These are phyloP conservation scores for Apiospora malaysiana DNA, from an alignment of 2,329 filamentous ascomycete species.

Conservation along the genomic window DNA sequence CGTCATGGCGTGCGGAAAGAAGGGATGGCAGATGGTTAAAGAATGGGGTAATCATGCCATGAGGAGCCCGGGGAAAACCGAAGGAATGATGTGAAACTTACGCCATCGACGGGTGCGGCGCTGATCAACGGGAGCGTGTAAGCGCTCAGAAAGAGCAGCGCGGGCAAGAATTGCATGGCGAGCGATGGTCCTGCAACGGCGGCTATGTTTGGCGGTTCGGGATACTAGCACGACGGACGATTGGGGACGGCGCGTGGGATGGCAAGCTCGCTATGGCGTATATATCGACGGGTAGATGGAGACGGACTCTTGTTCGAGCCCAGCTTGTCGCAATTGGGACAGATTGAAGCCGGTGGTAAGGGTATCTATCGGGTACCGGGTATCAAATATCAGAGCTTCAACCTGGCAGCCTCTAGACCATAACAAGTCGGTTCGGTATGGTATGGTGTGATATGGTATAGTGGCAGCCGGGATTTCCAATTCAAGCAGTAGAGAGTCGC, in stretches of 20 bases:
- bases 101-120: constrained; percentile 19
- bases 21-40: background rate
- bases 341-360: constrained; percentile 13
- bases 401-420: constrained; percentile 11
- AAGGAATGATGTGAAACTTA: constrained; percentile 20
- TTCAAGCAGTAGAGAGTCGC: background rate
- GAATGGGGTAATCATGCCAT: background rate
- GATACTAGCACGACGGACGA: background rate
- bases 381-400: background rate
- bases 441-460: background rate
- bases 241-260: background rate
- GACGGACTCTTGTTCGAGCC: constrained; percentile 9
- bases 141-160: constrained; percentile 18
- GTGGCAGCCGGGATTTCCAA: background rate
- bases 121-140: constrained; percentile 4
- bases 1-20: constrained; percentile 1
- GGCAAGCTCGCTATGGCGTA: background rate
- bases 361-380: too few species aligned
- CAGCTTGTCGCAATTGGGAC: background rate
- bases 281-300: background rate
- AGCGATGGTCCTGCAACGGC: background rate
- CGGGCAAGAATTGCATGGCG: constrained; percentile 17
- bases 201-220: background rate
- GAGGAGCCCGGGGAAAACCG: background rate
- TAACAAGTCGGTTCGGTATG: background rate